Conservation (phyloP, 371 early-diverging fungal species). For the Sporodiniella umbellata region DNA sequence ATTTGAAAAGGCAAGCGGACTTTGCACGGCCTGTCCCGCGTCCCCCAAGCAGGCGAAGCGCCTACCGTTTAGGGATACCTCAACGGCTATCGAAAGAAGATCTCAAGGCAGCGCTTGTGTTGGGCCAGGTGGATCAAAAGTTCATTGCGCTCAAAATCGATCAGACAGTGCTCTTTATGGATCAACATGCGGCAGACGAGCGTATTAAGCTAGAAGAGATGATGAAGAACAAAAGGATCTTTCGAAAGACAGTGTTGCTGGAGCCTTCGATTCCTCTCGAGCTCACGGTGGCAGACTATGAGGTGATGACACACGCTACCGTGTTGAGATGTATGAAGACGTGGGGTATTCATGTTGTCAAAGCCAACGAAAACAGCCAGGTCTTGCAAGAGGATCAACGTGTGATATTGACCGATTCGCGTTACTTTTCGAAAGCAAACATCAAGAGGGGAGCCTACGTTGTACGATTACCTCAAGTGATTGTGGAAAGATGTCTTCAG, state of each 20-base stretch:
- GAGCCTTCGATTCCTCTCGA: conserved; percentile 48
- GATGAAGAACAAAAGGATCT: conserved; percentile 26
- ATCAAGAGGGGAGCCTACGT: conserved; percentile 2
- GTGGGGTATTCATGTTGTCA: conserved; percentile 60
- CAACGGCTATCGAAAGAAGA: conserved; percentile 32
- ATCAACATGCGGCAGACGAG: conserved; percentile 90
- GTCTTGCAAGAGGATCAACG: not conserved
- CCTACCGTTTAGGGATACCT: not conserved
- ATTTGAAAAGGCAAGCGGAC: conserved; percentile 1
- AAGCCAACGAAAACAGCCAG: not conserved
- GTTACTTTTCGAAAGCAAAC: conserved; percentile 32
- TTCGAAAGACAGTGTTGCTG: conserved; percentile 17
- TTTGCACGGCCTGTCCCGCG: too few species aligned
- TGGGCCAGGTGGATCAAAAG: conserved; percentile 69
- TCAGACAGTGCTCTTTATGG: conserved; percentile 55
- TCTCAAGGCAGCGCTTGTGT: conserved; percentile 31
- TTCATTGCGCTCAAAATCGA: conserved; percentile 50
- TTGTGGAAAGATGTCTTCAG: conserved; percentile 60
- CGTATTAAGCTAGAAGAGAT: conserved; percentile 64
- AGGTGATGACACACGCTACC: conserved; percentile 14
- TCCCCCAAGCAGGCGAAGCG: too few species aligned
- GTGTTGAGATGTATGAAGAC: conserved; percentile 31
- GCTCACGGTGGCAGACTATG: conserved; percentile 34
- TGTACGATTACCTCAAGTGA: conserved; percentile 45
- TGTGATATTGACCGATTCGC: conserved; percentile 13